Evolutionary conservation across 306 rosid species (phyloP).

Genomic region (Clitoria ternatea): DNA sequence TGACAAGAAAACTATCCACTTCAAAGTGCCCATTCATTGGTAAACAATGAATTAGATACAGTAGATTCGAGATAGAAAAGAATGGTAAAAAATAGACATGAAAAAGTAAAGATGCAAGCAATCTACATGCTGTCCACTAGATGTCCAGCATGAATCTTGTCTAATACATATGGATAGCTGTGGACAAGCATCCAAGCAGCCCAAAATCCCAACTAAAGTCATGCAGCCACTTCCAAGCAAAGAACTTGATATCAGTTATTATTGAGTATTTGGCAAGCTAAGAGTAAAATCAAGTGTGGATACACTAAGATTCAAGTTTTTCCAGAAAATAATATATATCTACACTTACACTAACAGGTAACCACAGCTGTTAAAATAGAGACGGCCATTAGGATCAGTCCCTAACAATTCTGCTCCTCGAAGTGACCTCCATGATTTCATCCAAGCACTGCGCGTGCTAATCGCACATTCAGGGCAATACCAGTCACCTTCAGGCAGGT

Average conservation of each 20-base stretch:
- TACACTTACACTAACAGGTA: slow-evolving; percentile 91
- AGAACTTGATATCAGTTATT: background rate
- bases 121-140: slow-evolving; percentile 5
- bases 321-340: slow-evolving; percentile 16
- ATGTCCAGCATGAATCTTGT: slow-evolving; percentile 6
- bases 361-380: slow-evolving; percentile 71
- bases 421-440: slow-evolving; percentile 64
- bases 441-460: slow-evolving; percentile 53
- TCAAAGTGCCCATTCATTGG: slow-evolving; percentile 5
- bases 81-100: background rate
- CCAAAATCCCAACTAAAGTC: slow-evolving; percentile 10
- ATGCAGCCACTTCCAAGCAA: background rate
- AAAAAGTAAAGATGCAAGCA: slow-evolving; percentile 1
- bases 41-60: background rate
- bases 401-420: slow-evolving; percentile 92
- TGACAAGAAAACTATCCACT: background rate
- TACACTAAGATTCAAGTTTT: slow-evolving; percentile 9
- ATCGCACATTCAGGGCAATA: slow-evolving; percentile 96
- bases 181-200: background rate
- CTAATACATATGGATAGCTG: background rate
- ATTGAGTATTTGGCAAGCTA: slow-evolving; percentile 14
- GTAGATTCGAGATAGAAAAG: slow-evolving; percentile 9
- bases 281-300: background rate
- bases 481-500: slow-evolving; percentile 96
- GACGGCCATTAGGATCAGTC: slow-evolving; percentile 78